phyloP scores from a whole-genome alignment of 1,139 yeast genomes.

The Pichia sp. region DNA sequence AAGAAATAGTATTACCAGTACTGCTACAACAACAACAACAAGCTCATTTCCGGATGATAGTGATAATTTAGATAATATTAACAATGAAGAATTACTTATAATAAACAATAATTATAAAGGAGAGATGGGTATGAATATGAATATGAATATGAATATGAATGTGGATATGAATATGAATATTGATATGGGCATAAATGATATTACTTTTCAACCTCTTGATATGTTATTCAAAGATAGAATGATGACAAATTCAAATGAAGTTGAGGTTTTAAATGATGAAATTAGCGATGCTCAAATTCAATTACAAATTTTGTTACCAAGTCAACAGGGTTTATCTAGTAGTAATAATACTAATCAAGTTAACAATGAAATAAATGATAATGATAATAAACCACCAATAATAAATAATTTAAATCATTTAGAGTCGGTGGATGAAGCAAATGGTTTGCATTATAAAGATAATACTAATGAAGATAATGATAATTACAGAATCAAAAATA shows the following conservation, averaged over 20 bases:
- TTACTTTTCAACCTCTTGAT: background rate
- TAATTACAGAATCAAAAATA: too few species aligned
- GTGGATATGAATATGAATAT: too few species aligned
- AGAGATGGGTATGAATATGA: background rate
- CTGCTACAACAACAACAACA: background rate
- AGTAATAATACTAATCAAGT: background rate
- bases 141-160: too few species aligned
- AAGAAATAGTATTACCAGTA: background rate
- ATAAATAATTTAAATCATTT: too few species aligned
- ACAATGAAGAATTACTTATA: background rate
- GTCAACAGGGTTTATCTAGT: background rate
- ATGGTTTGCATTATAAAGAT: too few species aligned
- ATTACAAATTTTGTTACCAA: constrained; percentile 1
- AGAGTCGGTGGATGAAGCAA: too few species aligned
- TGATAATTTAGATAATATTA: background rate
- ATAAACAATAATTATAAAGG: too few species aligned
- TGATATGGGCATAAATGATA: too few species aligned
- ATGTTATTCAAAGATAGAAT: background rate
- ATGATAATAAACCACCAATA: background rate
- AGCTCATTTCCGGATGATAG: background rate
- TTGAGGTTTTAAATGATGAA: too few species aligned
- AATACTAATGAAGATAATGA: too few species aligned
- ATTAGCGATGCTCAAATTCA: background rate
- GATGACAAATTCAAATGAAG: too few species aligned
- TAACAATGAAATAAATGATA: background rate